Percentiles rank a stretch among this genome's conserved stretches.
These are phyloP conservation scores for Macaranga tanarius DNA, from an alignment of 441 rosid species.

Conservation along the genomic window DNA sequence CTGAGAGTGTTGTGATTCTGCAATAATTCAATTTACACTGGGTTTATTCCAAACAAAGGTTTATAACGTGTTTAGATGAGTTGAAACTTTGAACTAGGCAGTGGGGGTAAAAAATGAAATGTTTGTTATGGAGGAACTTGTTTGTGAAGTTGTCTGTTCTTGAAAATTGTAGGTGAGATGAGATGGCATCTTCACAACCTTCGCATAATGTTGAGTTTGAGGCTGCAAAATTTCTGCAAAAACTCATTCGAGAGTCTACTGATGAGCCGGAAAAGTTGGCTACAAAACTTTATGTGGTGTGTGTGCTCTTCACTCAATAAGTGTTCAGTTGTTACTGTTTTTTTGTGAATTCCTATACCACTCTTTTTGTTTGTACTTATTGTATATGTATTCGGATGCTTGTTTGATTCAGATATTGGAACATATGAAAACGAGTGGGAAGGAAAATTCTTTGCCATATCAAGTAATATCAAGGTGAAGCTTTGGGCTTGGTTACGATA, in stretches of 20 bases:
- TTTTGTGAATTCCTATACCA: slow-evolving; percentile 22
- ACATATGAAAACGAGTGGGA: slow-evolving; percentile 97
- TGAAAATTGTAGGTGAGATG: slow-evolving; percentile 30
- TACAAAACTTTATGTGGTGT: slow-evolving; percentile 92
- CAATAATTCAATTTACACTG: too few species aligned
- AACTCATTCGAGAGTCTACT: slow-evolving; percentile 94
- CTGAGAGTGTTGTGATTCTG: too few species aligned
- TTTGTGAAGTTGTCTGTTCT: not conserved
- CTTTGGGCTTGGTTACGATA: not conserved
- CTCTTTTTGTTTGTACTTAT: slow-evolving; percentile 14
- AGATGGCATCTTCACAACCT: slow-evolving; percentile 76
- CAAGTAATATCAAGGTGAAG: slow-evolving; percentile 97
- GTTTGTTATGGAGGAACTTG: not conserved
- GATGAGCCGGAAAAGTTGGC: slow-evolving; percentile 97
- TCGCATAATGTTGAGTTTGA: slow-evolving; percentile 90
- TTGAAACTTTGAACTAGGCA: not conserved
- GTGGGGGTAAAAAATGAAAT: not conserved
- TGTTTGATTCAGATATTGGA: slow-evolving; percentile 73
- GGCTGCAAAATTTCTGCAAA: slow-evolving; percentile 99
- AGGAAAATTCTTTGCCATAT: slow-evolving; percentile 97
- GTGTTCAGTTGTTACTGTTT: slow-evolving; percentile 14
- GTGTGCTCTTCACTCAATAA: slow-evolving; percentile 26
- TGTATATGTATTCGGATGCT: not conserved
- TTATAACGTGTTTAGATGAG: not conserved
- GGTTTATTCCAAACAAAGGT: too few species aligned